Evolutionary conservation across 192 early-diverging fungal species (phyloP).

Genomic region (Thamnidium elegans): DNA sequence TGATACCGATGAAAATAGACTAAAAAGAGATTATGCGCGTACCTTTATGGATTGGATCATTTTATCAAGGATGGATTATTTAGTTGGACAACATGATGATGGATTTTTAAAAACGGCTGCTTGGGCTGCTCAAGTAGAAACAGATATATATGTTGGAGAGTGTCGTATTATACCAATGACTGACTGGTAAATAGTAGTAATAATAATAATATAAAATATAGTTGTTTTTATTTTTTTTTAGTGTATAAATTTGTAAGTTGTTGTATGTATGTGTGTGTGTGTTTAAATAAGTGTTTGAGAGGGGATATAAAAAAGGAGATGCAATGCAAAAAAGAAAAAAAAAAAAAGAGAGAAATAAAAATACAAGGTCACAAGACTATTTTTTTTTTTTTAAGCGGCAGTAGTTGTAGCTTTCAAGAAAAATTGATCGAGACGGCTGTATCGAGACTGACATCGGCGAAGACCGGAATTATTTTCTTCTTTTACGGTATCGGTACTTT

Average conservation of each 20-base stretch:
- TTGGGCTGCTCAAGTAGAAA: conserved; percentile 34
- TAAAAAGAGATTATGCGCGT: conserved; percentile 25
- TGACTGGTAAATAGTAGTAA: not conserved
- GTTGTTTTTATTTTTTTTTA: not conserved
- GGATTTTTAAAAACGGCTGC: conserved; percentile 24
- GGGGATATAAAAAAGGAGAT: not conserved
- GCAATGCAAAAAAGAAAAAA: not conserved
- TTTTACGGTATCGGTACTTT: not conserved
- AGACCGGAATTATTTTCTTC: not conserved
- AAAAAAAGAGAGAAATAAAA: no score
- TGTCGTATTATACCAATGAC: conserved; percentile 6
- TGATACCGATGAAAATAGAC: conserved; percentile 2
- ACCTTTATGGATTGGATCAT: conserved; percentile 36
- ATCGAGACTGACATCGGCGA: conserved; percentile 8
- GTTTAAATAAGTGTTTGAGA: not conserved
- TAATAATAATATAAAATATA: no score
- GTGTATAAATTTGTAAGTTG: conserved; percentile 4
- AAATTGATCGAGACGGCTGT: conserved; percentile 7
- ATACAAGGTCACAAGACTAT: no score
- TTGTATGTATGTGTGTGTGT: not conserved
- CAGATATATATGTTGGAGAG: conserved; percentile 3
- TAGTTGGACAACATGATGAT: conserved; percentile 21
- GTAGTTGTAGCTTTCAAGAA: conserved; percentile 1
- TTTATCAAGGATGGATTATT: conserved; percentile 31
- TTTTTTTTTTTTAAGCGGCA: not conserved